A percentile compares a stretch with the other conserved stretches of the same genome.
These are phyloP conservation scores for Sungouiozyma intestinalis DNA, from an alignment of 805 yeast genomes.

Conservation along the genomic window DNA sequence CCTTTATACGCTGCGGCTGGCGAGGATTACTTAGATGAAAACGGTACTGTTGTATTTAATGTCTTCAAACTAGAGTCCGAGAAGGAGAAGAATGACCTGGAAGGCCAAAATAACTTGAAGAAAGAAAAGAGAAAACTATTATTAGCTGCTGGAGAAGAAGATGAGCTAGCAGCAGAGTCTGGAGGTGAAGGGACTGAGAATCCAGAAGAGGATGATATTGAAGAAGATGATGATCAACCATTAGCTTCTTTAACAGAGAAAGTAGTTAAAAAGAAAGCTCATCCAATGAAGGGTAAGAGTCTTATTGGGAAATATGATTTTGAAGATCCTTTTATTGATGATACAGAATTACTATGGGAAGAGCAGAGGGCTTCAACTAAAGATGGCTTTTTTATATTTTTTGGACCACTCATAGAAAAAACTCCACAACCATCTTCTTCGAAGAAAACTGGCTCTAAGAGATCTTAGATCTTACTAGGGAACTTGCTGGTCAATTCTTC, in stretches of 20 bases:
- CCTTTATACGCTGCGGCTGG: slow-evolving; percentile 20
- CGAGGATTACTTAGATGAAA: slow-evolving; percentile 27
- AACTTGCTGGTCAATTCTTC: background rate
- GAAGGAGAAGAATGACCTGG: slow-evolving; percentile 11
- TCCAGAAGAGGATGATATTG: slow-evolving; percentile 13
- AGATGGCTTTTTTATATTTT: slow-evolving; percentile 92
- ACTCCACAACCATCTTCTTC: background rate
- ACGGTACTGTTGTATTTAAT: slow-evolving; percentile 27
- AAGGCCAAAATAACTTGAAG: slow-evolving; percentile 3
- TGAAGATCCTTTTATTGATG: slow-evolving; percentile 94
- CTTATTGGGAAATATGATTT: slow-evolving; percentile 85
- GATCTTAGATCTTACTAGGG: background rate
- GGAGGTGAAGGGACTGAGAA: slow-evolving; percentile 17
- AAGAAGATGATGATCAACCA: slow-evolving; percentile 14
- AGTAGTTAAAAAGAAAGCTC: slow-evolving; percentile 22
- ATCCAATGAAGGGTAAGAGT: slow-evolving; percentile 45
- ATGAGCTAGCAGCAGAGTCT: slow-evolving; percentile 17
- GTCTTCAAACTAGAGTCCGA: slow-evolving; percentile 11
- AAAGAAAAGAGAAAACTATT: slow-evolving; percentile 1
- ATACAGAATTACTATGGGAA: slow-evolving; percentile 83
- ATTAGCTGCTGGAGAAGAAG: slow-evolving; percentile 3
- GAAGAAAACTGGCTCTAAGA: background rate
- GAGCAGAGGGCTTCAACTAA: slow-evolving; percentile 86
- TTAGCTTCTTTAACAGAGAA: slow-evolving; percentile 13
- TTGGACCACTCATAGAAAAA: slow-evolving; percentile 78